These are phyloP conservation scores for Mitragyna speciosa DNA, from an alignment of 257 asterid species.

Conservation along the genomic window DNA sequence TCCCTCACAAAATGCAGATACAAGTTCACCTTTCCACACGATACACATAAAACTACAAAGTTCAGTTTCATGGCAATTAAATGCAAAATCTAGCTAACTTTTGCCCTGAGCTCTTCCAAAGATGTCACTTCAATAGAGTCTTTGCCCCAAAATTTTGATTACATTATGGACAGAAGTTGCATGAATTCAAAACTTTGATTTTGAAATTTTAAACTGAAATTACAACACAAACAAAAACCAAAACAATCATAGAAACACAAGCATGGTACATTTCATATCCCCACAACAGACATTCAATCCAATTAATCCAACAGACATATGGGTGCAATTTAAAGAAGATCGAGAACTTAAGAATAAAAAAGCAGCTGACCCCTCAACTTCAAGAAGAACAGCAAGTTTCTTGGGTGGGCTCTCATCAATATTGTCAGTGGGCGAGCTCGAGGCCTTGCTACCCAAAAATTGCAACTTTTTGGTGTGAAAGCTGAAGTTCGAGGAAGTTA, in stretches of 20 bases:
- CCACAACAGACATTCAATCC: neutral
- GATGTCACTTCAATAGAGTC: neutral
- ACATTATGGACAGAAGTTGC: neutral
- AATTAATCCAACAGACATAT: neutral
- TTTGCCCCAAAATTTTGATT: neutral
- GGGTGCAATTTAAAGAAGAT: neutral
- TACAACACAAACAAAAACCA: neutral
- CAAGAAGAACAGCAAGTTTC: conserved; percentile 70
- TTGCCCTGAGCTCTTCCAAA: neutral
- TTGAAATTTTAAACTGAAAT: neutral
- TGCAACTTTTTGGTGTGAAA: conserved; percentile 35
- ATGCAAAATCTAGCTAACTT: neutral
- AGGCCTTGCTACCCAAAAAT: conserved; percentile 32
- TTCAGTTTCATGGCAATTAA: no score
- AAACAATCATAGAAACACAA: neutral
- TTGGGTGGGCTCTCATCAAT: conserved; percentile 38
- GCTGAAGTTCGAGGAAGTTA: conserved; percentile 26
- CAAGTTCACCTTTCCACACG: no score
- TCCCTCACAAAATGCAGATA: neutral
- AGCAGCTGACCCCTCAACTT: conserved; percentile 76
- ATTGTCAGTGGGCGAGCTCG: conserved; percentile 24
- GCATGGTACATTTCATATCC: neutral
- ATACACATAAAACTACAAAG: neutral
- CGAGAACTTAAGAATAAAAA: neutral
- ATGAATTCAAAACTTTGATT: neutral